These are phyloP conservation scores for Candida easanensis DNA, from an alignment of 805 yeast genomes.

Conservation along the genomic window DNA sequence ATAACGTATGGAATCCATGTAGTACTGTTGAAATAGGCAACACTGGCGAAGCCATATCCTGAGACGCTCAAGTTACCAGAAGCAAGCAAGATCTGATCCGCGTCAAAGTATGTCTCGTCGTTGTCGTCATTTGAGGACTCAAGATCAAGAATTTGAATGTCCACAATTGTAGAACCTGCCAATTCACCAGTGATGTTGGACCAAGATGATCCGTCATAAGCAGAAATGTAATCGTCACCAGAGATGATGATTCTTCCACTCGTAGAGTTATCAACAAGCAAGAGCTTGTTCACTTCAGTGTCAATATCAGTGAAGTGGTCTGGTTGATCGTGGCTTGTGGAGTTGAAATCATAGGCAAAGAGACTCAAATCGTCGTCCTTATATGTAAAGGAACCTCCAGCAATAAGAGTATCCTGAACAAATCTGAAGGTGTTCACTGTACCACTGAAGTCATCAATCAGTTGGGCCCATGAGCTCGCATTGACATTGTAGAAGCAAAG, in stretches of 20 bases:
- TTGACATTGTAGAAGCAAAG: slow-evolving; percentile 64
- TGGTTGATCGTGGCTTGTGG: slow-evolving; percentile 30
- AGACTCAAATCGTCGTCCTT: slow-evolving; percentile 39
- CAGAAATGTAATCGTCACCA: slow-evolving; percentile 37
- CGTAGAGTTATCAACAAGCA: slow-evolving; percentile 45
- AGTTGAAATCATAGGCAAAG: slow-evolving; percentile 51
- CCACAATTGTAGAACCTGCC: slow-evolving; percentile 39
- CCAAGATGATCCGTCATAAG: slow-evolving; percentile 50
- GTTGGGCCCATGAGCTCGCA: slow-evolving; percentile 50
- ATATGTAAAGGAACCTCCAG: slow-evolving; percentile 55
- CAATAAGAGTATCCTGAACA: slow-evolving; percentile 36
- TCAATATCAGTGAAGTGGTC: slow-evolving; percentile 19
- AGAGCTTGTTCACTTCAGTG: slow-evolving; percentile 35
- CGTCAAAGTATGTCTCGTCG: slow-evolving; percentile 37
- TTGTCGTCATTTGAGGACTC: slow-evolving; percentile 29
- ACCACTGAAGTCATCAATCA: slow-evolving; percentile 44
- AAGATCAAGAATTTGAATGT: slow-evolving; percentile 42
- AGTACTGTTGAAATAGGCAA: slow-evolving; percentile 64
- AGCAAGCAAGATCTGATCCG: slow-evolving; percentile 47
- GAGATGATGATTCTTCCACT: slow-evolving; percentile 40
- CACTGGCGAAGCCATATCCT: slow-evolving; percentile 53
- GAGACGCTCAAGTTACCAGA: slow-evolving; percentile 53
- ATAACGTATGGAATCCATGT: slow-evolving; percentile 65
- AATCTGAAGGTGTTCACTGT: slow-evolving; percentile 53
- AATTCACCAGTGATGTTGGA: slow-evolving; percentile 35